Evolutionary conservation across 2,329 filamentous ascomycete genomes (phyloP), one percentile per base, ranked within the genome.

Genomic region (Helicocarpus griseus): DNA sequence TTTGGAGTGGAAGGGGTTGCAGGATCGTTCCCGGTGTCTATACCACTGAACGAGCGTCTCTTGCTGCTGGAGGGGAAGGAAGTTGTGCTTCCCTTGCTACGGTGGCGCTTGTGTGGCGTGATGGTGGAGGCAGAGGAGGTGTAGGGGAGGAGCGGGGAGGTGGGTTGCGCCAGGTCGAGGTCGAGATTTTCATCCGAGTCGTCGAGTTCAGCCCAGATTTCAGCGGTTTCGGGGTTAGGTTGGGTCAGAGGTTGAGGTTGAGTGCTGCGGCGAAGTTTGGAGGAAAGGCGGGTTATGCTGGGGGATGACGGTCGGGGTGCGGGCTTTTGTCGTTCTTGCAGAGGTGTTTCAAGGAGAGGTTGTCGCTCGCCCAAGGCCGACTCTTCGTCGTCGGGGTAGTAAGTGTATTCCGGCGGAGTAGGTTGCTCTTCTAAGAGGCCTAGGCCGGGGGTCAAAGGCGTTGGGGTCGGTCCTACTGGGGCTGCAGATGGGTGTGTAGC

Each of bases 161-260:
- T 55, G 24, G 36, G 45, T 22, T 48, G 49, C 14, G 47, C 35
- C 35, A 54, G 38, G 24, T 53, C 41, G 19, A 28, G 17, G 17
- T 53, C 44, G 28, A 52, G 55, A 21, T 65, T 66, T 52, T 64
- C 61, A 21, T 81, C 78, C 38, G 85, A 81, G 60, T 95, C 89
- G 62, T 93, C 85, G 13, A 95, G 76, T 65, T 94, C 89, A 51
- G 83, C 86, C 89, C 89, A 95, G 29, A 95, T 93, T 60, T 93
- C 87, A 33, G 82, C 82, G 1, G 81, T 80, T 63, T 93, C 86
- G 52, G 75, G 79, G 80, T 49, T 81, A 64, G 66, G 64, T 36
- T 72, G 75, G 17, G 75, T n/a, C n/a, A n/a, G n/a, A n/a, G 75
- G 79, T 80, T 49, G 81, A 64, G 66, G 64, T 36, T 72, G 75